phyloP scores from a whole-genome alignment of 805 yeast species.

The Candida dajiaensis region DNA sequence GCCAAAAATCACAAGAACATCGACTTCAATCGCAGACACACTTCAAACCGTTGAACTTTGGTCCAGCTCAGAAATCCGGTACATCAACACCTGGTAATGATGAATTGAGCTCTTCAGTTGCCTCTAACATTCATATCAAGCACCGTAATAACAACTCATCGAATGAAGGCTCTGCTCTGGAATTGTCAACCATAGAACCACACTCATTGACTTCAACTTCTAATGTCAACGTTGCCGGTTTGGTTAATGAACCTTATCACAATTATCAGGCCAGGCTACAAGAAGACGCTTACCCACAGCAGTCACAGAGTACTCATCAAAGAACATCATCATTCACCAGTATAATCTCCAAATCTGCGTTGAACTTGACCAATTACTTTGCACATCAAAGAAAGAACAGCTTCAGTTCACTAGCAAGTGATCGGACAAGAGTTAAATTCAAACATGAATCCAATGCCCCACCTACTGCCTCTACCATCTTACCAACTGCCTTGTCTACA shows the following conservation, averaged over 20 bases:
- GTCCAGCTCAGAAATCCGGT: constrained; percentile 2
- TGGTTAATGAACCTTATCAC: constrained; percentile 16
- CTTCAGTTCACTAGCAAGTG: constrained; percentile 31
- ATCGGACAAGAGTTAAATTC: constrained; percentile 28
- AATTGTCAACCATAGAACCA: constrained; percentile 21
- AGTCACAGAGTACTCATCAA: constrained; percentile 1
- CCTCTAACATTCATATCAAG: constrained; percentile 14
- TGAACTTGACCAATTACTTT: constrained; percentile 35
- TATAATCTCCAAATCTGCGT: constrained; percentile 33
- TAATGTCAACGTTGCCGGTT: constrained; percentile 21
- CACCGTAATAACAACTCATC: constrained; percentile 5
- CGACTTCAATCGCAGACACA: background rate
- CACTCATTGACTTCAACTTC: constrained; percentile 25
- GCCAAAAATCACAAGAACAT: background rate
- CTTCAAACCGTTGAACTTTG: background rate
- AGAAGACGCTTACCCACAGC: constrained; percentile 6
- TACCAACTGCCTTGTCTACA: constrained; percentile 56
- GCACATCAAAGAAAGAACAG: constrained; percentile 30
- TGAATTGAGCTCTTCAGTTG: constrained; percentile 12
- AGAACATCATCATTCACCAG: constrained; percentile 22
- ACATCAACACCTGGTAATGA: constrained; percentile 4
- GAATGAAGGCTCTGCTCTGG: constrained; percentile 16
- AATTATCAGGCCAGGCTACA: constrained; percentile 14
- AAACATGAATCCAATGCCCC: constrained; percentile 51
- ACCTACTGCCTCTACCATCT: constrained; percentile 48